Conservation (phyloP, 371 early-diverging fungal species). For the Sanchytrium tribonematis region DNA sequence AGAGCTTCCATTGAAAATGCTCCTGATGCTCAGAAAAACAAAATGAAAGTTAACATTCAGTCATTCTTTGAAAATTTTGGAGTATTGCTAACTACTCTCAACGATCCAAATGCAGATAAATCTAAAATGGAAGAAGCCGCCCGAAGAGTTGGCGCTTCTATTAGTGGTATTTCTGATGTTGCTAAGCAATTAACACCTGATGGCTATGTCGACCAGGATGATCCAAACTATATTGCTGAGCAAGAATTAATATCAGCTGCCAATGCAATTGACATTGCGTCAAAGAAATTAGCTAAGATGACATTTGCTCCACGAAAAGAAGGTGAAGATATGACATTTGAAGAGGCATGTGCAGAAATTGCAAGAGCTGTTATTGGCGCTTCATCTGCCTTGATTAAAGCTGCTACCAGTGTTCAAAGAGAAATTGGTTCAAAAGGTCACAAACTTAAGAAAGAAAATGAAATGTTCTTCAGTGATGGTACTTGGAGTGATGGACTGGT, state of each 20-base stretch:
- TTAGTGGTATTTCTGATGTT: slow-evolving; percentile 12
- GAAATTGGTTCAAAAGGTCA: slow-evolving; percentile 14
- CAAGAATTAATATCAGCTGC: slow-evolving; percentile 21
- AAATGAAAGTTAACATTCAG: slow-evolving; percentile 11
- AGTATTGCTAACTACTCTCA: slow-evolving; percentile 8
- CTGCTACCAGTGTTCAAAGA: slow-evolving; percentile 20
- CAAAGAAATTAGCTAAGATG: slow-evolving; percentile 13
- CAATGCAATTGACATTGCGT: slow-evolving; percentile 18
- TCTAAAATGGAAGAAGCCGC: slow-evolving; percentile 9
- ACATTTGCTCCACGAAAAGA: slow-evolving; percentile 5
- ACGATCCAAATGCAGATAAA: slow-evolving; percentile 8
- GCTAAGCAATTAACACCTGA: slow-evolving; percentile 12
- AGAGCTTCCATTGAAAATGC: slow-evolving; percentile 19
- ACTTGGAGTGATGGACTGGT: slow-evolving; percentile 27
- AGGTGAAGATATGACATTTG: slow-evolving; percentile 15
- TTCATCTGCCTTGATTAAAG: slow-evolving; percentile 17
- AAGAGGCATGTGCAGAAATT: slow-evolving; percentile 18
- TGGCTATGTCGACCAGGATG: slow-evolving; percentile 21
- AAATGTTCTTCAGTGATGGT: slow-evolving; percentile 20
- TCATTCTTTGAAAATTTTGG: slow-evolving; percentile 6
- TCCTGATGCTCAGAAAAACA: slow-evolving; percentile 11
- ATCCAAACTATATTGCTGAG: slow-evolving; percentile 23
- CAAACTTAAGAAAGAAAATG: slow-evolving; percentile 4
- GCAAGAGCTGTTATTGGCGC: slow-evolving; percentile 20
- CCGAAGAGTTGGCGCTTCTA: slow-evolving; percentile 10